phyloP scores from a whole-genome alignment of 352 stramenopile genomes.

The Elongisporangium undulatum region DNA sequence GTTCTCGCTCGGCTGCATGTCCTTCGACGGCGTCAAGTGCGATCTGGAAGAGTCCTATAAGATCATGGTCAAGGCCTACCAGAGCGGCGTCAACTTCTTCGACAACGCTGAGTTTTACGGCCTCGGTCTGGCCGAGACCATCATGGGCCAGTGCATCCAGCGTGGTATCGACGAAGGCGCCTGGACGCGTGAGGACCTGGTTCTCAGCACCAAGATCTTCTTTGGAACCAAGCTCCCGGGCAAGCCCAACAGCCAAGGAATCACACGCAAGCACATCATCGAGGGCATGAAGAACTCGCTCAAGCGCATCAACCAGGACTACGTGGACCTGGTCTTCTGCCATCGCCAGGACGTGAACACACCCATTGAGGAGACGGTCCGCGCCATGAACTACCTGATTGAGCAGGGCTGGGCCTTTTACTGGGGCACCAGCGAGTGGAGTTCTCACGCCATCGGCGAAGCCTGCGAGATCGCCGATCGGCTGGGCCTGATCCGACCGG shows the following conservation, averaged over 20 bases:
- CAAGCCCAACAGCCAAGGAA: slow-evolving; percentile 21
- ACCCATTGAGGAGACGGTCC: too few relatives aligned
- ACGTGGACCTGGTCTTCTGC: slow-evolving; percentile 26
- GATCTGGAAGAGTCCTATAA: slow-evolving; percentile 12
- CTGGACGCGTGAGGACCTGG: slow-evolving; percentile 43
- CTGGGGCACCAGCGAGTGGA: too few relatives aligned
- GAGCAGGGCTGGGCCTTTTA: too few relatives aligned
- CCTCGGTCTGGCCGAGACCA: slow-evolving; percentile 21
- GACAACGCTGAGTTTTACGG: slow-evolving; percentile 34
- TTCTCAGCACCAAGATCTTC: slow-evolving; percentile 59
- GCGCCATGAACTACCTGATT: too few relatives aligned
- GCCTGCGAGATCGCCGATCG: slow-evolving; percentile 18
- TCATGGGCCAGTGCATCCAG: too few relatives aligned
- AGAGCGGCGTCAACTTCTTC: slow-evolving; percentile 42
- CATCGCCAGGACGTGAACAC: slow-evolving; percentile 4
- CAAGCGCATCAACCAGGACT: slow-evolving; percentile 18
- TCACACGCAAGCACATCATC: slow-evolving; percentile 39
- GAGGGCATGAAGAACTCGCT: too few relatives aligned
- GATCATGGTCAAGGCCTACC: slow-evolving; percentile 11
- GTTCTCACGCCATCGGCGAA: slow-evolving; percentile 33
- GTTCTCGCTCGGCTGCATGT: too few relatives aligned
- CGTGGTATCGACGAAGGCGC: slow-evolving; percentile 26
- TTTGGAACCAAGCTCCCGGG: slow-evolving; percentile 13
- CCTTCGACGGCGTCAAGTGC: too few relatives aligned
- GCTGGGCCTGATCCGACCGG: slow-evolving; percentile 12